These are phyloP conservation scores for Dalbergia cultrata DNA, from an alignment of 306 rosid species.

Conservation along the genomic window DNA sequence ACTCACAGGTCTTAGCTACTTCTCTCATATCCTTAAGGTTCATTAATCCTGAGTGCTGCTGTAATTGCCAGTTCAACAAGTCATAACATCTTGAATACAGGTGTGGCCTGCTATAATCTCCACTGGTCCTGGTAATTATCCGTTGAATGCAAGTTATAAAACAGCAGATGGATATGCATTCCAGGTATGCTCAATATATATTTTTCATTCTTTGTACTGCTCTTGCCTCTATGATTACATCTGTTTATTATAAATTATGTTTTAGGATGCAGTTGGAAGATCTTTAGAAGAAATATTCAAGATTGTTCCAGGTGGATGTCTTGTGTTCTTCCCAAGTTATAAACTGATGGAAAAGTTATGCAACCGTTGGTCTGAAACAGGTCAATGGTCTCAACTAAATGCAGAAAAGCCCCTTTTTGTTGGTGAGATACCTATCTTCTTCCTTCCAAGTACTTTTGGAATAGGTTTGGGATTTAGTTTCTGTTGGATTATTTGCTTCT, in stretches of 20 bases:
- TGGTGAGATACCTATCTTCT: conserved; percentile 64
- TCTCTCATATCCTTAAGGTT: conserved; percentile 40
- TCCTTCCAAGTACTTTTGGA: conserved; percentile 28
- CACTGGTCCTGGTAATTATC: conserved; percentile 81
- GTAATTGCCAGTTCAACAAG: conserved; percentile 44
- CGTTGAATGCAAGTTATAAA: conserved; percentile 91
- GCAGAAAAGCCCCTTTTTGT: conserved; percentile 75
- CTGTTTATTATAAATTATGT: conserved; percentile 41
- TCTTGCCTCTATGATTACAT: conserved; percentile 33
- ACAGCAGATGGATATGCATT: conserved; percentile 88
- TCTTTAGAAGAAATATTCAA: conserved; percentile 91
- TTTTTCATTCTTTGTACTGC: conserved; percentile 13
- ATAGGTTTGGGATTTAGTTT: conserved; percentile 30
- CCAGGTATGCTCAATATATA: conserved; percentile 64
- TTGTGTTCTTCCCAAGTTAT: conserved; percentile 95
- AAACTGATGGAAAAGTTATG: conserved; percentile 89
- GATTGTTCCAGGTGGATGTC: conserved; percentile 88
- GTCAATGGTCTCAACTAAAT: conserved; percentile 86
- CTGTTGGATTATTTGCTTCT: conserved; percentile 16
- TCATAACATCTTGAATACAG: conserved; percentile 58
- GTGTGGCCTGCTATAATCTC: conserved; percentile 92
- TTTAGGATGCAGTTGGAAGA: conserved; percentile 90
- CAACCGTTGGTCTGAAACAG: conserved; percentile 92
- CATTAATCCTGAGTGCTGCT: conserved; percentile 38
- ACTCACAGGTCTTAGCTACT: conserved; percentile 69